phyloP scores from a whole-genome alignment of 495 filamentous ascomycete species.

The Neurospora tetrasperma region DNA sequence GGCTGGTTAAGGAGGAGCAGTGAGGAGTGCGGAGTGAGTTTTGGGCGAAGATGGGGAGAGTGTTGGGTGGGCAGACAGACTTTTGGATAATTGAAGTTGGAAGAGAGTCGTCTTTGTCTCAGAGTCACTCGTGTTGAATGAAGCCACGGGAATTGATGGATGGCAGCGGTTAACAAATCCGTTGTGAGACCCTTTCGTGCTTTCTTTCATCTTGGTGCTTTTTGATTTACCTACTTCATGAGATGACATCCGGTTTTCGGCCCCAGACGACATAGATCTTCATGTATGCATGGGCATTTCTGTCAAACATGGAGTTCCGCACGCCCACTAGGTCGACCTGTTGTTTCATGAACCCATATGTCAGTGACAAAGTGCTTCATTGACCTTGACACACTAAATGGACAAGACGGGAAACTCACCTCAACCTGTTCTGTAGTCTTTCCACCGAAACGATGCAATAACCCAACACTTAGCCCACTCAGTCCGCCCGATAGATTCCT shows the following conservation, averaged over 20 bases:
- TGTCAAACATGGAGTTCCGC: slow-evolving; percentile 43
- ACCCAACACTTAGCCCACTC: slow-evolving; percentile 19
- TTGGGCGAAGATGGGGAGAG: background rate
- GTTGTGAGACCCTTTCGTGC: background rate
- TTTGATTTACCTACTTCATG: background rate
- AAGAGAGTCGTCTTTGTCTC: background rate
- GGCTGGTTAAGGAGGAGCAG: slow-evolving; percentile 27
- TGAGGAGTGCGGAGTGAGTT: background rate
- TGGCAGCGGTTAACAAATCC: background rate
- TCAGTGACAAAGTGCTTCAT: background rate
- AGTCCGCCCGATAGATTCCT: slow-evolving; percentile 21
- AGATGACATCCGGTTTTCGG: slow-evolving; percentile 34
- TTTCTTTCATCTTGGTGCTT: background rate
- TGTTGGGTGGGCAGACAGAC: background rate
- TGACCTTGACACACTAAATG: background rate
- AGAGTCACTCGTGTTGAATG: background rate
- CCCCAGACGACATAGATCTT: slow-evolving; percentile 45
- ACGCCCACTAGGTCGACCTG: slow-evolving; percentile 51
- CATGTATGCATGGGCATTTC: slow-evolving; percentile 44
- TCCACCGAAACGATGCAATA: slow-evolving; percentile 27
- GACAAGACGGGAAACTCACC: slow-evolving; percentile 15
- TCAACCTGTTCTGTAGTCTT: slow-evolving; percentile 31
- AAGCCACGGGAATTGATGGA: background rate
- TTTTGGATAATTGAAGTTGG: background rate
- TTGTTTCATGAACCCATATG: background rate